Evolutionary conservation across 352 stramenopile genomes (phyloP), one percentile per base, ranked within the genome.

Genomic region (Globisporangium viniferum): DNA sequence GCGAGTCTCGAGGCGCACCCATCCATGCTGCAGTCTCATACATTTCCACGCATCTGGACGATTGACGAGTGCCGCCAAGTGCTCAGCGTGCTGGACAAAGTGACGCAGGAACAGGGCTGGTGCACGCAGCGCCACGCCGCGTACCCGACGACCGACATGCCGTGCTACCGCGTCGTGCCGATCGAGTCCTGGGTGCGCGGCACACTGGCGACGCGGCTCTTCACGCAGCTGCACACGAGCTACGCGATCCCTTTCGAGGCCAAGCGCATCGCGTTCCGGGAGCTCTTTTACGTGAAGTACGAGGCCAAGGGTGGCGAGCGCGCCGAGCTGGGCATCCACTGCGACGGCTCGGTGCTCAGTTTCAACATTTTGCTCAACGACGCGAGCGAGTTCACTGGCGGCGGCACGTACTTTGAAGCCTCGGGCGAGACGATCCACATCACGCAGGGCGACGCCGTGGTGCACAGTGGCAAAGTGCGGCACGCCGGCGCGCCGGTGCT

Each of bases 281-380:
- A 97, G 58, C 75, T 97, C 24, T 97, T 97, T 64, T 95, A 86
- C 64, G 90, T 97, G 65, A 93, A 93, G 59, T 97, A 97, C 66
- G 86, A 95, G 64, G 88, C 85, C 1, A 73, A 72, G 2, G 59
- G 57, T 0, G 79, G 77, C 10, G 86, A 91, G 62, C 82, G 90
- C 51, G 85, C 82, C 0, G 81, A 89, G 59, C 77, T 98, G 8
- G 83, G 91, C 49, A 77, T 97, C 64, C 95, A 98, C 70, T 92
- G 93, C 22, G 94, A 98, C 71, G 95, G 94, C 31, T 98, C 93
- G 8, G 80, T 97, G 5, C 68, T 98, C n/a, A 98, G 93, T n/a
- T 98, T 98, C 72, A 98, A 97, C 61, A 72, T 98, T 22, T 61
- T 98, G 58, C 76, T 98, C 8, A 97, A 97, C 72, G 67, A 78